phyloP scores from a whole-genome alignment of 73 alveolate genomes.

The Urostyla sp. region DNA sequence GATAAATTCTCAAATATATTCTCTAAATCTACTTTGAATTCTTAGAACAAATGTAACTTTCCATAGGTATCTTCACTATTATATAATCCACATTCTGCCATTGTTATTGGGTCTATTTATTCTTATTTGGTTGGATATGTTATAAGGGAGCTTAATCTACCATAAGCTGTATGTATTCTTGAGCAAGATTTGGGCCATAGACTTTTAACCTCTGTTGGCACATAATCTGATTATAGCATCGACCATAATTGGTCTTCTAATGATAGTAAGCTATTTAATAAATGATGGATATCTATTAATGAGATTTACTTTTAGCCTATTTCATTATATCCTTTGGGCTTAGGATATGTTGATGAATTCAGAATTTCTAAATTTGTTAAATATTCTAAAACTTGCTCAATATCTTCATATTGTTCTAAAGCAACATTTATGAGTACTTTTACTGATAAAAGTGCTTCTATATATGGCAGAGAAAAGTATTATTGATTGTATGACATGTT shows the following conservation, averaged over 20 bases:
- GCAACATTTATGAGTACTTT: conserved; percentile 8
- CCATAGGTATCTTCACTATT: conserved; percentile 23
- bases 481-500: background rate
- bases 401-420: conserved; percentile 1
- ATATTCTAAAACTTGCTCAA: background rate
- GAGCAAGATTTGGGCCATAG: background rate
- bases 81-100: conserved; percentile 47
- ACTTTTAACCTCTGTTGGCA: background rate
- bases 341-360: background rate
- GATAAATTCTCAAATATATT: conserved; percentile 20
- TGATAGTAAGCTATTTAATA: conserved; percentile 15
- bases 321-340: conserved; percentile 8
- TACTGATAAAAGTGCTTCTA: background rate
- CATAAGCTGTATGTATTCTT: conserved; percentile 54
- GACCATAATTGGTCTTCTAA: conserved; percentile 63
- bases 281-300: background rate
- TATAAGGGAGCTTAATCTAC: conserved; percentile 50
- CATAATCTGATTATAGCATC: conserved; percentile 24
- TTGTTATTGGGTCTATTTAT: background rate
- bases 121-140: conserved; percentile 8
- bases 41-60: conserved; percentile 8
- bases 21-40: conserved; percentile 44
- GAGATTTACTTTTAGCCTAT: background rate
- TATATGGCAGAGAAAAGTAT: background rate
- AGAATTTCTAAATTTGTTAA: conserved; percentile 4